Conservation (phyloP, 495 filamentous ascomycete genomes). For the Hypomontagnella submonticulosa region DNA sequence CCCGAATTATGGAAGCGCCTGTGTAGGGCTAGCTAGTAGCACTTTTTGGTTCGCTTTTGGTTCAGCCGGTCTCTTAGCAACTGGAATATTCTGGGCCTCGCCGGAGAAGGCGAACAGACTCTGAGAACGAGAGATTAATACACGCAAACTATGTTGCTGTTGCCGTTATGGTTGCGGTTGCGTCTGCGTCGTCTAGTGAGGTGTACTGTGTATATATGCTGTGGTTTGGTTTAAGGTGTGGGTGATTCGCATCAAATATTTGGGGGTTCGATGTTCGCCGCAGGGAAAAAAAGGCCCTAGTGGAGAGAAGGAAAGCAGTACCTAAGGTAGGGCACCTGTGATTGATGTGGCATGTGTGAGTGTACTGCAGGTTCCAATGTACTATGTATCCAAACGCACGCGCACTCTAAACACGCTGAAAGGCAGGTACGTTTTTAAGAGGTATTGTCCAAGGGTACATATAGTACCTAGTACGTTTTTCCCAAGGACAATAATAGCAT, state of each 20-base stretch:
- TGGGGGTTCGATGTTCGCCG: conserved; percentile 13
- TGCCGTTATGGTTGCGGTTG: neutral
- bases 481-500: too few relatives aligned
- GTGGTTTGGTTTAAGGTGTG: conserved; percentile 3
- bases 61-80: neutral
- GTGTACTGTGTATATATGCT: conserved; percentile 1
- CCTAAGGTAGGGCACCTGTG: neutral
- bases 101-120: conserved; percentile 1
- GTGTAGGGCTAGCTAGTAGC: too few relatives aligned
- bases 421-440: too few relatives aligned
- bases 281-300: conserved; percentile 20
- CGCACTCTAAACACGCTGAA: too few relatives aligned
- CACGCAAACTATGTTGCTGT: conserved; percentile 18
- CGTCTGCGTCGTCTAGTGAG: conserved; percentile 8
- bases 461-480: too few relatives aligned
- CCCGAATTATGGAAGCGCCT: too few relatives aligned
- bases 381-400: too few relatives aligned
- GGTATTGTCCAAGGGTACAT: too few relatives aligned
- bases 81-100: conserved; percentile 9
- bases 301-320: conserved; percentile 20
- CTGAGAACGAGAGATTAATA: conserved; percentile 9
- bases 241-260: conserved; percentile 25
- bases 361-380: too few relatives aligned
- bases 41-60: too few relatives aligned
- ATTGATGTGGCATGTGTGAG: too few relatives aligned